Base-by-base conservation (phyloP, 1,284 basidiomycete species). In the Tausonia pullulans region DNA sequence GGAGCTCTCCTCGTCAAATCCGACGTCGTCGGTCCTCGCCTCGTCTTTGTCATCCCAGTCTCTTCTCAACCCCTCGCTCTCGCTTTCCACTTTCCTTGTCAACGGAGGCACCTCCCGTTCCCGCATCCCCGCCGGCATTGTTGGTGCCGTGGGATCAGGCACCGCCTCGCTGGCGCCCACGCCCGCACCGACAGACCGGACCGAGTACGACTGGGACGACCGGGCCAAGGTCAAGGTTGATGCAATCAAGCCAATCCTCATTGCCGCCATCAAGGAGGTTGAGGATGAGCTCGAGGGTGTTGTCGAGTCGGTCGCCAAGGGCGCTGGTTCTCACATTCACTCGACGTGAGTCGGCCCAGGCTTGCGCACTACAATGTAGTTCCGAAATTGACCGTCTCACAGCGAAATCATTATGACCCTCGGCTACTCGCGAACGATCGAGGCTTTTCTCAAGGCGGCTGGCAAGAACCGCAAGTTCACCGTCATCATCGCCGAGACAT, bases 341-440 rank as follows among this genome's bases (percentile, higher is more conserved):
- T 91, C 91, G 9, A 92, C 96, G 91, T 94, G 73, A 72, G 87
- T 77, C 3, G 3, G n/a, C 56, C 51, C 51, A 45, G 4, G 3
- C 54, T 45, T 52, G 39, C 1, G 6, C 14, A 44, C 46, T 0
- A 13, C 7, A 14, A 43, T 48, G 41, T 14, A n/a, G 9, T 8
- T 13, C 7, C 44, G 43, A 11, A 44, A 41, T 58, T 61, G 40
- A 45, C 45, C 57, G 50, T 27, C 44, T 14, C 1, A 11, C 72
- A 95, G 92, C 69, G 95, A 98, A 75, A 94, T 97, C 70, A 93
- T 98, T 69, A 78, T 98, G 68, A 98, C 95, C 0, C 82, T 98
- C 52, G 94, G 94, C n/a, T 84, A 90, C 76, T 95, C 92, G 52
- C 84, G 82, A 71, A 98, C 95, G 0, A 92, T 98, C n/a, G 90